Evolutionary conservation across 345 rosid genomes (phyloP), one percentile per base, ranked within the genome.

Genomic region (Rhizophora apiculata): DNA sequence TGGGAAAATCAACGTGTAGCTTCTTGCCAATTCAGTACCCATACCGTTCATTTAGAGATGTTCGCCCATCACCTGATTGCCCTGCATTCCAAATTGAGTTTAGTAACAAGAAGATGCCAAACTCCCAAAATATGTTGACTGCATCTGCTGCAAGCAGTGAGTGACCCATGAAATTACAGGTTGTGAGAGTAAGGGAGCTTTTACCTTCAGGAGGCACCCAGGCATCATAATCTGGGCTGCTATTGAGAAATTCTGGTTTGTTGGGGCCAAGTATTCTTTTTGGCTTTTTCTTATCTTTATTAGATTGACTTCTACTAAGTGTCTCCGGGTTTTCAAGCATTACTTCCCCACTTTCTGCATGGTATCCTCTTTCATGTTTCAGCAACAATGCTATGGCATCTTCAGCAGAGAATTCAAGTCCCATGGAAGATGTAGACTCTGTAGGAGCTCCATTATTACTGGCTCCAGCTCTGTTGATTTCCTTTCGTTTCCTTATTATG

Each of bases 201-300:
- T 67, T 88, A 95, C 99, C 99, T 85, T 84, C 60, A 68, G 99
- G 99, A 65, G 99, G 99, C 53, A 95, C 87, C 99, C 99, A 95
- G 39, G 90, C 63, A 62, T 88, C 93, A 58, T 78, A 82, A 7
- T 86, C 90, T 13, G 91, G 67, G 67, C 54, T 69, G 52, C 68
- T 72, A 46, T 82, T 75, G 19, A 90, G 82, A 79, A 84, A 95
- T 27, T 91, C 74, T n/a, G 98, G 92, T 70, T 88, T 92, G 71
- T 86, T 87, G 0, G 97, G 91, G 30, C 94, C 96, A 68, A 85
- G 69, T 13, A 79, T 83, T 75, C 87, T 86, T 75, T 81, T 89
- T 13, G 83, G 77, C 72, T 72, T 92, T 73, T 83, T 85, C 37
- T 72, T 81, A 30, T 85, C 82, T 57, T 81, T 80, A 31, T 68